Evolutionary conservation across 1,284 basidiomycete genomes (phyloP).

Genomic region (Agaricales sp.): DNA sequence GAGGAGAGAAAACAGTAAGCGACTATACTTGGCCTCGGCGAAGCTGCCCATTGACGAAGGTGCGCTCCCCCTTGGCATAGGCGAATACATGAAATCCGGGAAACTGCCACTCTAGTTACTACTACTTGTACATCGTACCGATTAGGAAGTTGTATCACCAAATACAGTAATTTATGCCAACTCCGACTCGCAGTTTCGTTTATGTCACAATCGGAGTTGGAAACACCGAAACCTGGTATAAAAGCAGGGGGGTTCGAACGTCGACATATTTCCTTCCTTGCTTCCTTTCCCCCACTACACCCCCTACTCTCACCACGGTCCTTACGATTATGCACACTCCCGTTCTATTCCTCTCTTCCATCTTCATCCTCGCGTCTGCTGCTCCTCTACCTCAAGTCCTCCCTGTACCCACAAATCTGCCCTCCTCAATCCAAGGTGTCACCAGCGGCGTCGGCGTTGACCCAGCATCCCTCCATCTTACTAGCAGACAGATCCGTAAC

Average conservation of each 20-base stretch:
- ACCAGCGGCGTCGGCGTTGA: constrained; percentile 2
- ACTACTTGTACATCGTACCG: background rate
- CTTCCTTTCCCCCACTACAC: background rate
- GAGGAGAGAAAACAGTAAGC: background rate
- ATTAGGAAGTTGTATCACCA: background rate
- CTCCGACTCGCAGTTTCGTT: background rate
- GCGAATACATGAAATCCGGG: background rate
- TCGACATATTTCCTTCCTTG: background rate
- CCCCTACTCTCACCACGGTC: background rate
- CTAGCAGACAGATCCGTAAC: background rate
- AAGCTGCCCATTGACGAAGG: constrained; percentile 1
- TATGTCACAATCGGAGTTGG: background rate
- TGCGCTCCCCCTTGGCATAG: background rate
- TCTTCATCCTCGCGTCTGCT: background rate
- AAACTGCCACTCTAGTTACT: background rate
- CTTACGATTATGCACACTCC: background rate
- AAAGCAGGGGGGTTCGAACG: background rate
- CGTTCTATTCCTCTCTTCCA: background rate
- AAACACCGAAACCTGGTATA: background rate
- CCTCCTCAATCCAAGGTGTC: background rate
- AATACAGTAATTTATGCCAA: background rate
- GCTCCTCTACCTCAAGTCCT: background rate
- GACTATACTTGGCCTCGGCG: background rate
- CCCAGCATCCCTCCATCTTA: background rate
- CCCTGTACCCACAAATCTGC: background rate